Percentiles rank a stretch among this genome's conserved stretches.
Evolutionary conservation across 208 protist genomes (phyloP).

Genomic region (Crithidia fasciculata): DNA sequence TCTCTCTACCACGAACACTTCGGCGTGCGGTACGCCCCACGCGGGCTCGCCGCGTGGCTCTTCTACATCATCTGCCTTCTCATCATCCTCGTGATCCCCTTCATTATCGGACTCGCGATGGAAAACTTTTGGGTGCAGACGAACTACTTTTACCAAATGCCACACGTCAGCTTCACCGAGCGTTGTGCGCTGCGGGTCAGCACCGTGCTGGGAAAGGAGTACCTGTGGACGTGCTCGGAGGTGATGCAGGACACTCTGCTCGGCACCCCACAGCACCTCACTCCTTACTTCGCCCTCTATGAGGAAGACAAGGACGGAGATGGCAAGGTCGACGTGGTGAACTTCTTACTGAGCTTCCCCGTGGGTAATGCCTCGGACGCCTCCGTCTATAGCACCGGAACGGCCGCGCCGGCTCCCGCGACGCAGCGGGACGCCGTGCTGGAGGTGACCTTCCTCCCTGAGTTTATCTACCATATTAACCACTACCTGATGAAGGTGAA

Average conservation of each 20-base stretch:
- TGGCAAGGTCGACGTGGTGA: conserved; percentile 42
- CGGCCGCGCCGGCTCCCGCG: conserved; percentile 18
- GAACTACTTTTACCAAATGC: conserved; percentile 56
- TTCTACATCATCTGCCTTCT: conserved; percentile 72
- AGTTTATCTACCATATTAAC: conserved; percentile 73
- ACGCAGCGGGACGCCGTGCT: conserved; percentile 48
- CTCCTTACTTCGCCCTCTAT: conserved; percentile 68
- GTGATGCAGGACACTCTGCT: conserved; percentile 55
- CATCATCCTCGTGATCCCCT: conserved; percentile 52
- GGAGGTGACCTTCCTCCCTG: conserved; percentile 68
- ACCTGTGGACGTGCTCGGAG: conserved; percentile 81
- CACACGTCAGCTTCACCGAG: conserved; percentile 60
- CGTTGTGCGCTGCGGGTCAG: conserved; percentile 63
- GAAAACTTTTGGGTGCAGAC: conserved; percentile 78
- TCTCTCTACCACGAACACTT: conserved; percentile 76
- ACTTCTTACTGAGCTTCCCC: conserved; percentile 66
- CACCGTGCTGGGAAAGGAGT: conserved; percentile 64
- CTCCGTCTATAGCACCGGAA: conserved; percentile 23
- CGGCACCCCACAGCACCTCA: conserved; percentile 37
- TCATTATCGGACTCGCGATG: conserved; percentile 73
- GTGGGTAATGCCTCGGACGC: conserved; percentile 37
- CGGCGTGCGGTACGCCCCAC: conserved; percentile 70
- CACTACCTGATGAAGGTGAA: conserved; percentile 52
- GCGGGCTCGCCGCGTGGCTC: conserved; percentile 59
- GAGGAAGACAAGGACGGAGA: conserved; percentile 54